These are phyloP conservation scores for Shiraia sp. DNA, from an alignment of 2,329 filamentous ascomycete genomes.

Conservation along the genomic window DNA sequence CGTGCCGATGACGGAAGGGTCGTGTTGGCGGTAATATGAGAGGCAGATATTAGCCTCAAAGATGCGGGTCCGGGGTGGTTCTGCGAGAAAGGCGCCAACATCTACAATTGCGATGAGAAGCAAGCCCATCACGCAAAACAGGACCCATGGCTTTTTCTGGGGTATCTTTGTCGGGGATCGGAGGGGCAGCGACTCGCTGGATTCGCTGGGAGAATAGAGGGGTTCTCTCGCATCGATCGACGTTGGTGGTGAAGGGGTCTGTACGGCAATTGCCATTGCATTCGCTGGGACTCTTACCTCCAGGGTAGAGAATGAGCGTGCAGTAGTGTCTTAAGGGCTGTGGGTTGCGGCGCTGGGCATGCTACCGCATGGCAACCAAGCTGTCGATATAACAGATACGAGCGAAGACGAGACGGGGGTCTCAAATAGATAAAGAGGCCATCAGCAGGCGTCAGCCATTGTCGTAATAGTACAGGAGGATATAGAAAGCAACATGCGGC, in stretches of 20 bases:
- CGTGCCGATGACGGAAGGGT: constrained; percentile 48
- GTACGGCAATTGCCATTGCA: constrained; percentile 11
- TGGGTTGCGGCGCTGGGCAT: no score
- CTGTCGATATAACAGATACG: no score
- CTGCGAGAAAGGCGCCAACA: constrained; percentile 50
- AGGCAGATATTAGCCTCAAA: constrained; percentile 55
- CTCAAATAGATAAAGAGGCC: no score
- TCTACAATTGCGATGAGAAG: constrained; percentile 52
- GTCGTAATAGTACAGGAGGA: no score
- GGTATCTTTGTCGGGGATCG: constrained; percentile 1
- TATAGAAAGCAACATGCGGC: no score
- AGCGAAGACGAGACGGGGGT: no score
- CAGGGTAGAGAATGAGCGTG: no score
- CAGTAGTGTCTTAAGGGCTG: no score
- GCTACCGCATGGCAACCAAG: no score
- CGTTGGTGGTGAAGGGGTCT: constrained; percentile 7
- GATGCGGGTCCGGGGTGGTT: constrained; percentile 53
- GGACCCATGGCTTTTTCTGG: constrained; percentile 37
- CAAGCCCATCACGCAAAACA: constrained; percentile 41
- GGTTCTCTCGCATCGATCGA: constrained; percentile 24
- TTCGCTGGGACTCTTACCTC: background rate
- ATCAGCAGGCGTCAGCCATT: no score
- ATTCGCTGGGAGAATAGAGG: constrained; percentile 18
- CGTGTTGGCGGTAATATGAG: constrained; percentile 48
- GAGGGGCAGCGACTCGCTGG: background rate